Evolutionary conservation across 2,329 filamentous ascomycete genomes (phyloP).

Genomic region (Fusarium miscanthi): DNA sequence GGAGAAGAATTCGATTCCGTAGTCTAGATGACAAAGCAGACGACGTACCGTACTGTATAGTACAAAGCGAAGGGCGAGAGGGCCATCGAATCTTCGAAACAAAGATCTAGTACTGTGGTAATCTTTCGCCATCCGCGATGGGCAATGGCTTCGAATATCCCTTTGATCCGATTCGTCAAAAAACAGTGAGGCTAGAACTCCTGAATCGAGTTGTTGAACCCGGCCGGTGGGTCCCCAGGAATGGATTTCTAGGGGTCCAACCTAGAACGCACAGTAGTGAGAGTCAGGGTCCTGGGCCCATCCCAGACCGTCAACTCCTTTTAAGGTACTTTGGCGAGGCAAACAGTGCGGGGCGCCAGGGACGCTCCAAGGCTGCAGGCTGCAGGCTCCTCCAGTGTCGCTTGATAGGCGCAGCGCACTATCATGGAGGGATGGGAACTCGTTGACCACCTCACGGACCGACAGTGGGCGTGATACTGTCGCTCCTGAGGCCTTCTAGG

Average conservation of each 20-base stretch:
- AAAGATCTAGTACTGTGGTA: constrained; percentile 3
- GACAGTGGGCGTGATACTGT: constrained; percentile 15
- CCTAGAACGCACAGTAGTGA: background rate
- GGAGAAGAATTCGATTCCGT: constrained; percentile 3
- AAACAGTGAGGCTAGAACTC: constrained; percentile 21
- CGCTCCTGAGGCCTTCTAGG: constrained; percentile 28
- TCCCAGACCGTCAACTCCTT: constrained; percentile 7
- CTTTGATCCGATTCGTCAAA: constrained; percentile 34
- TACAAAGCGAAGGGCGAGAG: background rate
- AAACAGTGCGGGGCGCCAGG: constrained; percentile 35
- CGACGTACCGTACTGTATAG: background rate
- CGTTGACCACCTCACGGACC: constrained; percentile 7
- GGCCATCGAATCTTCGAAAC: constrained; percentile 3
- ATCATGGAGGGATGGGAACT: constrained; percentile 4
- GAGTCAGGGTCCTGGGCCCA: constrained; percentile 1
- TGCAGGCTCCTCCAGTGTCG: too few relatives aligned
- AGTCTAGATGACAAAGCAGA: constrained; percentile 9
- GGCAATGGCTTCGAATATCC: background rate
- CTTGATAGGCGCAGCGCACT: constrained; percentile 9
- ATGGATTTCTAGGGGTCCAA: constrained; percentile 34
- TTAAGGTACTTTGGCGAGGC: constrained; percentile 36
- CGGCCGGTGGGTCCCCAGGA: constrained; percentile 11
- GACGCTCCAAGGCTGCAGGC: constrained; percentile 18
- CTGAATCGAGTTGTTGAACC: constrained; percentile 38
- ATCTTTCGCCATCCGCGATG: constrained; percentile 25